Evolutionary conservation across 2,329 filamentous ascomycete genomes (phyloP).

Genomic region (Pyricularia grisea): DNA sequence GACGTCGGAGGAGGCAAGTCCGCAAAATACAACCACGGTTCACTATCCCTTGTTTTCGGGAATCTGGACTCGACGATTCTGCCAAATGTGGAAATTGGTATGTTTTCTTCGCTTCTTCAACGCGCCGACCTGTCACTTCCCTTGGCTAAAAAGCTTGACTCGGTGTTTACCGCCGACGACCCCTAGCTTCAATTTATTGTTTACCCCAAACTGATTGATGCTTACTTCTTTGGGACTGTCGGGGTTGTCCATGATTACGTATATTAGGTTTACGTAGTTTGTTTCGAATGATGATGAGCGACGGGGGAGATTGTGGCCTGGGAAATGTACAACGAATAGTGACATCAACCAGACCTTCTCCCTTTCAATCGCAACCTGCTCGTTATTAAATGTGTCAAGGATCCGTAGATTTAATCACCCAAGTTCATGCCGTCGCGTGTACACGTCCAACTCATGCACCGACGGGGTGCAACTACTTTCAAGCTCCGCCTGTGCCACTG

Average conservation of each 20-base stretch:
- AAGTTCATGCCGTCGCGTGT: not conserved
- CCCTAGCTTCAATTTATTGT: no score
- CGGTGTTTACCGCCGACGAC: no score
- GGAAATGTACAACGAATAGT: no score
- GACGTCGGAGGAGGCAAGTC: not conserved
- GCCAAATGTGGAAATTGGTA: no score
- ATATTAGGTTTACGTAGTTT: no score
- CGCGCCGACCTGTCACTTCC: not conserved
- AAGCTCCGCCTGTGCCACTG: not conserved
- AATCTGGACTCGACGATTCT: not conserved
- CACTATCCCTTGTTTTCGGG: not conserved
- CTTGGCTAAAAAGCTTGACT: no score
- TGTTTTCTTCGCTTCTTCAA: not conserved
- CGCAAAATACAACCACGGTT: not conserved
- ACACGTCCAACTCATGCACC: not conserved
- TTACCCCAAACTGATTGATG: no score
- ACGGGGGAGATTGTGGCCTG: no score
- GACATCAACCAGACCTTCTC: no score
- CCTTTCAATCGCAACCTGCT: not conserved
- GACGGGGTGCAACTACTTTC: not conserved
- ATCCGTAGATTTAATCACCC: not conserved
- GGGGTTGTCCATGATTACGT: no score
- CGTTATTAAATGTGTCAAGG: not conserved
- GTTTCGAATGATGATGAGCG: no score
- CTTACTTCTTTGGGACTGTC: no score